Evolutionary conservation across 2,329 filamentous ascomycete genomes (phyloP), one percentile per base, ranked within the genome.

Genomic region (Epichloe baconii): DNA sequence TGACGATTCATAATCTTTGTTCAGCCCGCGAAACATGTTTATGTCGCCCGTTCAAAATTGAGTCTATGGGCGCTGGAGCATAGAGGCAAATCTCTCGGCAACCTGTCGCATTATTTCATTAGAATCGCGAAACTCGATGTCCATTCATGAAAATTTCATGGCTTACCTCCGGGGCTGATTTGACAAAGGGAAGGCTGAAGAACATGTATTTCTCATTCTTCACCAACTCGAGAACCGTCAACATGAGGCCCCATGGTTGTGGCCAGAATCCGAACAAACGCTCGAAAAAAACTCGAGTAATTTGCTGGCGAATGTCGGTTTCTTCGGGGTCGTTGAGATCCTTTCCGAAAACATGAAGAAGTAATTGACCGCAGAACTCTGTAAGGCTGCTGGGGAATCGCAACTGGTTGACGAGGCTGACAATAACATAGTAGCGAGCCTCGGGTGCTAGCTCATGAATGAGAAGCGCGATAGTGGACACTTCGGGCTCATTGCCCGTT

Each of bases 201-300:
- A 98, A 95, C 62, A 82, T 82, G 67, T 91, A 94, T 63, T 83
- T 87, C 50, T 86, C 83, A 65, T 95, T 96, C 74, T 95, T 94
- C 58, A 95, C 76, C 52, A 98, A 77, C 71, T 97, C 93, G 56
- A 93, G 72, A 54, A 95, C 78, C 37, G 89, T 91, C 55, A 90
- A 83, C 64, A 96, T 83, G 43, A 98, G 72, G 12, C 94, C 94
- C 91, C 91, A 97, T 17, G 94, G 91, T 65, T 97, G 91, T 49
- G 91, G 91, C 71, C 90, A 88, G 66, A 88, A 88, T 21, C 88
- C 86, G 53, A 94, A 80, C 45, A 96, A 74, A 47, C 93, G 82
- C 74, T 98, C 93, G 38, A 96, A 75, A 44, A 98, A 73, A 23
- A 96, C 82, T 45, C 91, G 82, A 49, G 88, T 88, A 53, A 98